Evolutionary conservation across 352 stramenopile species (phyloP), one percentile per base, ranked within the genome.

Genomic region (Elongisporangium prolatum): DNA sequence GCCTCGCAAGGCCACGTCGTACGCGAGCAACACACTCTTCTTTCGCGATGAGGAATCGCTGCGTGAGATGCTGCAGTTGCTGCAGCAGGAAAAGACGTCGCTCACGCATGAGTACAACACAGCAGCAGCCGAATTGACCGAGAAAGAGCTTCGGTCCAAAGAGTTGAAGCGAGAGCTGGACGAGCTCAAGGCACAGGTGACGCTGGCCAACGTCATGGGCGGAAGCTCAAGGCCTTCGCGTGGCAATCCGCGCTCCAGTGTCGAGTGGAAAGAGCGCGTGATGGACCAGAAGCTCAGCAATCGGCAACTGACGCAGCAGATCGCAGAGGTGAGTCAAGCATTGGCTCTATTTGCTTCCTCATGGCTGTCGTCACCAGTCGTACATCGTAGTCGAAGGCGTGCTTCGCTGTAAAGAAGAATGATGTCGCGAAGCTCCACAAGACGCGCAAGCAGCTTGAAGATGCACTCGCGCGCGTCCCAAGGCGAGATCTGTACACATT

Each of bases 21-120:
- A 63, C 34, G 21, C 64, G 16, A 74, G 56, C 53, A 75, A 67
- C 38, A 59, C 56, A 9, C 62, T 77, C 0, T 90, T 90, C 48
- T 87, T 88, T 44, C 74, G 72, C 10, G 77, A 90, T 40, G 64
- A 74, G 21, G 77, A 87, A n/a, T 63, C 69, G 11, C 51, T 90
- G 22, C 50, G 62, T 2, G 77, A 83, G 28, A 76, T 76, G 59
- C 71, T 65, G 20, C 57, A 54, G 14, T 48, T 66, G 14, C 53
- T 88, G 5, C 70, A 65, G 0, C 64, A 63, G 2, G 74, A 88
- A 54, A 78, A 84, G 53, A 63, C 65, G 14, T 59, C 62, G 40
- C 59, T 90, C 0, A 25, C 52, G 21, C 51, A 68, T n/a, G 62
- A 80, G 48, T 38, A 72, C 34, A 53, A 83, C 11, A 49, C 58